phyloP scores from a whole-genome alignment of 495 filamentous ascomycete genomes.

The Penicillium malachiteum region DNA sequence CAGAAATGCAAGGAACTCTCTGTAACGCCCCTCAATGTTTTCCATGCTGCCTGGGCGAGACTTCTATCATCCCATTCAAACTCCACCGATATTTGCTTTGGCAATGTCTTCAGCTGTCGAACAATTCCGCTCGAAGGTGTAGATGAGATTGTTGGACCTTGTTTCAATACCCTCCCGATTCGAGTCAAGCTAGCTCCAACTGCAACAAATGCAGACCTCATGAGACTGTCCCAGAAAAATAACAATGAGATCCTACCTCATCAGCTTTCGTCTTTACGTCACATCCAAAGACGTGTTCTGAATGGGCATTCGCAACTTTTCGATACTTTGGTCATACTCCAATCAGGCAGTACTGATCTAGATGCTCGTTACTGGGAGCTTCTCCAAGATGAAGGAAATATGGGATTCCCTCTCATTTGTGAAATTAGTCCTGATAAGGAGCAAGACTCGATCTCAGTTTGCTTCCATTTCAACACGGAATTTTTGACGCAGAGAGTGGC shows the following conservation, averaged over 20 bases:
- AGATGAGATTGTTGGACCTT: slow-evolving; percentile 71
- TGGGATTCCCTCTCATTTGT: slow-evolving; percentile 74
- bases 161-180: slow-evolving; percentile 80
- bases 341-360: slow-evolving; percentile 51
- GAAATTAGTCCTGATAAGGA: slow-evolving; percentile 59
- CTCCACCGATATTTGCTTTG: slow-evolving; percentile 72
- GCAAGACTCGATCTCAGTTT: slow-evolving; percentile 33
- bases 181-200: slow-evolving; percentile 49
- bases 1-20: slow-evolving; percentile 48
- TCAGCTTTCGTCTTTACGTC: slow-evolving; percentile 68
- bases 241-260: slow-evolving; percentile 59
- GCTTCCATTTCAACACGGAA: slow-evolving; percentile 31
- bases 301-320: slow-evolving; percentile 54
- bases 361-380: slow-evolving; percentile 63
- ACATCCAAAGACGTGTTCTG: slow-evolving; percentile 48
- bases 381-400: slow-evolving; percentile 64
- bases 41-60: slow-evolving; percentile 68
- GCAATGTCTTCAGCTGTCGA: slow-evolving; percentile 74
- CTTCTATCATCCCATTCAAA: slow-evolving; percentile 52
- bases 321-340: slow-evolving; percentile 74
- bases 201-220: slow-evolving; percentile 50
- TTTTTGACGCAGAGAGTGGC: slow-evolving; percentile 40
- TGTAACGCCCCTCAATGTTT: slow-evolving; percentile 59
- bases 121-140: slow-evolving; percentile 61
- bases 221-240: slow-evolving; percentile 50